A percentile compares a stretch with the other conserved stretches of the same genome.
These are phyloP conservation scores for Schizochytrium sp. DNA, from an alignment of 108 stramenopile genomes.

Conservation along the genomic window DNA sequence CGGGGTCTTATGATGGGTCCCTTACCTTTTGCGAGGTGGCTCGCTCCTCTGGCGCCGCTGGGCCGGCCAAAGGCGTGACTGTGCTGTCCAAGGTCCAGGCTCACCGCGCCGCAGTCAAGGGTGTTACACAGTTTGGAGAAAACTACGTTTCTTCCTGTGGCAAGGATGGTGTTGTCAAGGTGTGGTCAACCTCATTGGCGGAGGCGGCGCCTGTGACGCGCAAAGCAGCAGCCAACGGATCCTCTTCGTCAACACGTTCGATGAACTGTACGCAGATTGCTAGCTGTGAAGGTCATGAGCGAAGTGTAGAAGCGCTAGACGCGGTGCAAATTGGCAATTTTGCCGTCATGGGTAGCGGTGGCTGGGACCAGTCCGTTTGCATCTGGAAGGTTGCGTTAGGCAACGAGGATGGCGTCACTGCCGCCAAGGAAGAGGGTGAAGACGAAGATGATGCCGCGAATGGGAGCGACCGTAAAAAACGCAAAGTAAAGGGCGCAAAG, in stretches of 20 bases:
- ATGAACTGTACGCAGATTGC: not conserved
- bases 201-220: not conserved
- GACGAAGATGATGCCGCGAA: not conserved
- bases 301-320: not conserved
- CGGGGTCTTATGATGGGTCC: not conserved
- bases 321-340: not conserved
- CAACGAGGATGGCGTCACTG: not conserved
- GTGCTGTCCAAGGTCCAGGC: not conserved
- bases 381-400: not conserved
- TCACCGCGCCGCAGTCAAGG: not conserved
- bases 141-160: not conserved
- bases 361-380: not conserved
- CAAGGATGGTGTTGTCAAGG: not conserved
- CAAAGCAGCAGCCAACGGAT: not conserved
- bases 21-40: not conserved
- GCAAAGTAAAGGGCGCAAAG: not conserved
- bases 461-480: not conserved
- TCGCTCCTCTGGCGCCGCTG: not conserved
- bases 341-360: not conserved
- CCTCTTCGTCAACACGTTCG: not conserved
- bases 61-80: not conserved
- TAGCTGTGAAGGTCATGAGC: not conserved
- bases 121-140: not conserved
- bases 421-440: not conserved
- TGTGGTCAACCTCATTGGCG: not conserved